Evolutionary conservation across 768 basidiomycete genomes (phyloP).

Genomic region (Agrocybe praecox): DNA sequence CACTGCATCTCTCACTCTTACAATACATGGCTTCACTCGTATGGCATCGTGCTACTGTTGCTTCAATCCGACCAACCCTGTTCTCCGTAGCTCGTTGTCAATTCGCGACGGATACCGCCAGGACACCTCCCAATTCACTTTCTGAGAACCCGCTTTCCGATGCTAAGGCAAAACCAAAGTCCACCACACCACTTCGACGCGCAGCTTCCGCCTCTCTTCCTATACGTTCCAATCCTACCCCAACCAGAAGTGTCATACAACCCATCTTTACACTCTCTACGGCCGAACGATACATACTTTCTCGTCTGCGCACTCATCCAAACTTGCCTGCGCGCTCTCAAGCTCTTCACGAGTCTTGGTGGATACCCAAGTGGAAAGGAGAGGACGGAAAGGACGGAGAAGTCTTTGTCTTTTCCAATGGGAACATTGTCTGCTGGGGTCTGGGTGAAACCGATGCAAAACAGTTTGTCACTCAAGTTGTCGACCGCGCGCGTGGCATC

Average conservation of each 20-base stretch:
- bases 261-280: conserved; percentile 85
- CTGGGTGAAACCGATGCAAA: conserved; percentile 74
- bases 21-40: conserved; percentile 1
- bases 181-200: conserved; percentile 76
- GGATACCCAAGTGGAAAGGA: conserved; percentile 70
- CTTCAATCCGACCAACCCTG: not conserved
- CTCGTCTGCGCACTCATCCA: conserved; percentile 54
- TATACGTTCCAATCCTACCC: conserved; percentile 84
- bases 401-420: conserved; percentile 86
- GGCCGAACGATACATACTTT: conserved; percentile 78
- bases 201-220: conserved; percentile 85
- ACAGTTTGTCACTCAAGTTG: conserved; percentile 64
- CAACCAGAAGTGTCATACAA: conserved; percentile 79
- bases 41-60: not conserved
- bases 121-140: not conserved
- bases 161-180: conserved; percentile 76
- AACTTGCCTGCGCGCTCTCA: conserved; percentile 56
- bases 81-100: not conserved
- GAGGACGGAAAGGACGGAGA: conserved; percentile 66
- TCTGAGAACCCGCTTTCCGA: conserved; percentile 28
- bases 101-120: not conserved
- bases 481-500: conserved; percentile 52
- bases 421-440: conserved; percentile 92
- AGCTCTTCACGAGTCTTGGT: conserved; percentile 75
- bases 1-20: not conserved